Evolutionary conservation across 352 stramenopile genomes (phyloP), one percentile per base, ranked within the genome.

Genomic region (Elongisporangium prolatum): DNA sequence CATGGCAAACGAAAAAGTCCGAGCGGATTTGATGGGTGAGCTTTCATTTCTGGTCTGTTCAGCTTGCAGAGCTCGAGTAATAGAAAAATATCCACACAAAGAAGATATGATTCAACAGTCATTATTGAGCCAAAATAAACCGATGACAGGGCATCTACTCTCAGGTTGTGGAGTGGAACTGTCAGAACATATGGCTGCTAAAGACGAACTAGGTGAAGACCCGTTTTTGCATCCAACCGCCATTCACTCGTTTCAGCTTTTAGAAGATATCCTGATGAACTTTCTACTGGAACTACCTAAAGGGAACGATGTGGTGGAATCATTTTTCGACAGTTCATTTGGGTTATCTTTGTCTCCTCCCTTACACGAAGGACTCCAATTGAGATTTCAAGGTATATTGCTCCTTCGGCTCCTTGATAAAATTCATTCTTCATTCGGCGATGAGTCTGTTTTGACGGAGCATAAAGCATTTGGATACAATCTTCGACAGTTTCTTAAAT

Each of bases 21-120:
- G 78, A n/a, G 55, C 57, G 20, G 78, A 88, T 24, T 73, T 90
- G 9, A 51, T 90, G 21, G 76, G 86, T 47, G 80, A 90, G 40
- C 48, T 90, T 4, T 70, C 63, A 0, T 64, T 83, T 13, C 38
- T 88, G 16, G 69, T 70, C 21, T 90, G 76, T 47, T 61, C 74
- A 14, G 76, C 67, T 37, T 70, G 71, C n/a, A 75, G 80, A 54
- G 52, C 57, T 20, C 65, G 64, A n/a, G 54, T 90, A 48, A 38
- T 77, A 16, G 22, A 60, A 4, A 69, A 68, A 16, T 88, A 90
- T 48, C 49, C 63, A 1, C 67, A 75, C 14, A 67, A 60, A 11
- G 61, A 75, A 48, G 72, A 72, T 21, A 28, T 56, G 7, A 59
- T 88, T 7, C 55, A 71, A 14, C 67, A 75, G 56, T 54, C 65